Evolutionary conservation across 1,284 basidiomycete species (phyloP).

Genomic region (Phenoliferia sp.): DNA sequence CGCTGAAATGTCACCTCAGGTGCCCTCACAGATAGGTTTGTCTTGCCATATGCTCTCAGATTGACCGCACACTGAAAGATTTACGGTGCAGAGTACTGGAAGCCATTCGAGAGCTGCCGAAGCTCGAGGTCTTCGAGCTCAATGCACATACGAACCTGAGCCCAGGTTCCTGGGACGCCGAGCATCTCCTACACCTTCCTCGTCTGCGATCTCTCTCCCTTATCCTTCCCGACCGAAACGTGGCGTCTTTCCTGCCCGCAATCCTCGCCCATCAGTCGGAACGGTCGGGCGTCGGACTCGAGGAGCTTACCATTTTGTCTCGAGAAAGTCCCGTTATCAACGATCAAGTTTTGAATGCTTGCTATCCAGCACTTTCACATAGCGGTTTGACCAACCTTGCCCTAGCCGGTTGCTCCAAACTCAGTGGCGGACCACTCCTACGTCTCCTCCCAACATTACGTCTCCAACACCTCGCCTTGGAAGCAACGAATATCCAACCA

Average conservation of each 20-base stretch:
- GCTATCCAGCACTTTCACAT: not conserved
- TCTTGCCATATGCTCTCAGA: not conserved
- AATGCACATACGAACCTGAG: conserved; percentile 29
- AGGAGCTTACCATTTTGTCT: conserved; percentile 25
- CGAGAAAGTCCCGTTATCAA: conserved; percentile 26
- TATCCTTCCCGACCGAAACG: conserved; percentile 27
- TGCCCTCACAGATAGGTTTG: not conserved
- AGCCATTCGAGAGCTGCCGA: conserved; percentile 11
- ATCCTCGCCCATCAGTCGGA: conserved; percentile 14
- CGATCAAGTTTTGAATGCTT: conserved; percentile 7
- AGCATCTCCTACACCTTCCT: conserved; percentile 15
- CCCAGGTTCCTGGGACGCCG: conserved; percentile 24
- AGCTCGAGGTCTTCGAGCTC: conserved; percentile 17
- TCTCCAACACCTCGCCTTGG: conserved; percentile 26
- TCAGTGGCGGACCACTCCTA: conserved; percentile 16
- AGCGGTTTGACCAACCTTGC: conserved; percentile 14
- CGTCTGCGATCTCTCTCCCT: conserved; percentile 20
- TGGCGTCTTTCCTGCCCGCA: conserved; percentile 17
- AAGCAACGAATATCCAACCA: conserved; percentile 25
- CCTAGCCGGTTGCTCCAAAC: conserved; percentile 26
- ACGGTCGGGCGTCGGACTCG: conserved; percentile 4
- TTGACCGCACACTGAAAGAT: no score
- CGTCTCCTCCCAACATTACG: conserved; percentile 15
- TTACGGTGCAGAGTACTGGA: conserved; percentile 12
- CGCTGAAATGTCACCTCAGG: no score